Evolutionary conservation across 148 eudicot genomes (phyloP), one percentile per base, ranked within the genome.

Genomic region (Vaccinium corymbosum): DNA sequence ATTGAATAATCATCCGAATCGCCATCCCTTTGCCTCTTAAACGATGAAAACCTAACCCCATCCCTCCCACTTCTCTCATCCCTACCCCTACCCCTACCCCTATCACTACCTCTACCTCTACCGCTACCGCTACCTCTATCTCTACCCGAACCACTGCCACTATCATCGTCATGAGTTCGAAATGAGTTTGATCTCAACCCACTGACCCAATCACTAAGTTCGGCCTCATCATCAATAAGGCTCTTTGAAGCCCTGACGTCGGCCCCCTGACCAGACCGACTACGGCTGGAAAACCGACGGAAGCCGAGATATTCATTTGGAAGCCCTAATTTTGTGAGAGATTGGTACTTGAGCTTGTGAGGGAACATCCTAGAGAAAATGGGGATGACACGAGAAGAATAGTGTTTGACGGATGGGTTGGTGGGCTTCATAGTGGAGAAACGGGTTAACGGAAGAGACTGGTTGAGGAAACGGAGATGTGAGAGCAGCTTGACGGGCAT

Each of bases 191-290:
- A 91, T 80, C 89, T 85, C 90, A 97, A 61, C 81, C 89, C 97
- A 86, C 91, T 89, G 53, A 94, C 97, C 99, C 98, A 94, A 70
- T 91, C 88, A 82, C 92, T 93, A 57, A 94, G 80, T 52, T 92
- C 99, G 57, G 94, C 94, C 76, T 97, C 98, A 68, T 94, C 99
- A 74, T 93, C 99, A 85, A 92, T 84, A 83, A 97, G 81, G 73
- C 95, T 97, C 90, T 90, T 93, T 0, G 92, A 59, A 17, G 86
- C 87, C 84, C 89, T 83, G 51, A 20, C 84, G 72, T 46, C 81
- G 38, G 87, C 51, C 27, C 50, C 78, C 83, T 88, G 73, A 51
- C 88, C 85, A 62, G 87, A 51, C 17, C 85, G 72, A 61, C 82
- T 46, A 42, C 88, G 76, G 8, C 78, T 72, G 3, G 93, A 92